Evolutionary conservation across 345 rosid genomes (phyloP), one percentile per base, ranked within the genome.

Genomic region (Citrus cavaleriei): DNA sequence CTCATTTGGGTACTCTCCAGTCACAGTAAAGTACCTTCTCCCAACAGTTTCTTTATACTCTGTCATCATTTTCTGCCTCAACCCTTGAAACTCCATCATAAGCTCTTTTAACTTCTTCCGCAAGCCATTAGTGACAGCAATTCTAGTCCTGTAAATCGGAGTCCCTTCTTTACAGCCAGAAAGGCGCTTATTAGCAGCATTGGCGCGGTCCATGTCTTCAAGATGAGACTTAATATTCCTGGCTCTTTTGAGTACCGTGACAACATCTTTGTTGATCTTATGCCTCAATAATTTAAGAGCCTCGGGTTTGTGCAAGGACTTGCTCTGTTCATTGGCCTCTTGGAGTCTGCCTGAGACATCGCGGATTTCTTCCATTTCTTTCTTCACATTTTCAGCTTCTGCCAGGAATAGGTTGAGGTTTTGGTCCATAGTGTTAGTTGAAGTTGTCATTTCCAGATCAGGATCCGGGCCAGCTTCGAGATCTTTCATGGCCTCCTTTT

Each of bases 71-170:
- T 85, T 93, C 86, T 93, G 98, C 79, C 99, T 88, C 75, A 93
- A 46, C n/a, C 80, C 94, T 69, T 96, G 99, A 77, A 96, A 94
- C 65, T 94, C 97, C 98, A 96, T 90, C 99, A 96, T 96, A 76
- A 96, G 84, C 85, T 93, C 95, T 85, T 87, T 94, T 3, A 96
- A 66, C 79, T 90, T 96, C 85, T 94, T 93, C 54, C 98, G 81
- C 70, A 96, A 42, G 0, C 98, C 98, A 35, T 91, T 92, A 22
- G 97, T 92, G 51, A 94, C 98, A 0, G 98, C 98, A 12, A 86
- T 76, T 81, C 99, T 83, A 5, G 98, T 92, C 77, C 98, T 78
- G 83, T 94, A 91, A 77, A 89, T 83, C 4, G 94, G 88, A 22
- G 95, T 93, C 60, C 99, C 97, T 81, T 91, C 97, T 77, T 88